Percentiles rank a stretch among this genome's conserved stretches.
Conservation (phyloP, 176 grass and related monocot genomes). For the Phoenix dactylifera region DNA sequence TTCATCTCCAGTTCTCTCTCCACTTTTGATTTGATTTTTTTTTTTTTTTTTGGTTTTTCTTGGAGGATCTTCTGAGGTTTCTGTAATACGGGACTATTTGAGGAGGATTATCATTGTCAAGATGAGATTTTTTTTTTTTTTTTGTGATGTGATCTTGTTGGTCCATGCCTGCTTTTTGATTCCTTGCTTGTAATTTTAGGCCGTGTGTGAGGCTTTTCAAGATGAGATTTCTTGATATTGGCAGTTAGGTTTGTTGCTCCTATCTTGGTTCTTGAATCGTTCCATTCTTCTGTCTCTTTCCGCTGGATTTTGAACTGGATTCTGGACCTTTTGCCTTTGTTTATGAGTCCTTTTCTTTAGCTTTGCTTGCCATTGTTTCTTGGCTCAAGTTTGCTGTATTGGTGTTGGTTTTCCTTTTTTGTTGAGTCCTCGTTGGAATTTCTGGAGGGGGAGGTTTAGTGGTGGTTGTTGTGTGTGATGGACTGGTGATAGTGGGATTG, state of each 20-base stretch:
- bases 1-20: conserved; percentile 2
- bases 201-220: background rate
- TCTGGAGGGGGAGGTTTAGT: background rate
- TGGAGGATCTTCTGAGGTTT: conserved; percentile 1
- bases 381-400: too few species aligned
- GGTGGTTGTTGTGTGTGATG: background rate
- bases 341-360: background rate
- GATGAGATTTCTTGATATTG: background rate
- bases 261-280: too few species aligned
- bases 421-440: background rate
- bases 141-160: background rate
- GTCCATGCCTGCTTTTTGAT: background rate
- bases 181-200: background rate
- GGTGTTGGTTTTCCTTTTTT: background rate
- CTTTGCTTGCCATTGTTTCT: too few species aligned
- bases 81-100: conserved; percentile 12
- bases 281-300: background rate
- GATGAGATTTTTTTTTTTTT: conserved; percentile 3
- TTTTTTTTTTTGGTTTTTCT: background rate
- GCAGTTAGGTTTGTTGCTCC: background rate
- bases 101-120: conserved; percentile 1
- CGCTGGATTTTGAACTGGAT: background rate
- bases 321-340: background rate
- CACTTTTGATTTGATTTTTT: background rate
- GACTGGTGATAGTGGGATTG: background rate